Percentiles rank a stretch among this genome's conserved stretches.
Conservation (phyloP, 1,139 yeast species). For the Geotrichum reessii region DNA sequence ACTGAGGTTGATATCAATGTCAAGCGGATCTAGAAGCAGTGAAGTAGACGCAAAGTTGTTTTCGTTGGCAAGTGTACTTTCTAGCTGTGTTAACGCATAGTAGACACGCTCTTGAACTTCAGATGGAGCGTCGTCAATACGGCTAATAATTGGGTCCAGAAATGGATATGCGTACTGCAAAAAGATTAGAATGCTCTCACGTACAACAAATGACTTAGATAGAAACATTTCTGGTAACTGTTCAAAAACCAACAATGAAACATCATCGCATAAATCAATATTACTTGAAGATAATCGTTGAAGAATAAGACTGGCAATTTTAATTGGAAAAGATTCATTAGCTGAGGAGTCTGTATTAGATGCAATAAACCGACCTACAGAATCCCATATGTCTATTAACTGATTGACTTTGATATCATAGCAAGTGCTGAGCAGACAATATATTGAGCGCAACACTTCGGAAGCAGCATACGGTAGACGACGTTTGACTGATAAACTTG, state of each 20-base stretch:
- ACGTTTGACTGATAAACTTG: conserved; percentile 7
- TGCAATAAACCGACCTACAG: conserved; percentile 8
- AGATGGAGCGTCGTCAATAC: conserved; percentile 9
- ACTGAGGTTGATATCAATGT: conserved; percentile 12
- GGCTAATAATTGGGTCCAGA: neutral
- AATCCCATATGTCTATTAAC: conserved; percentile 10
- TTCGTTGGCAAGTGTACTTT: neutral
- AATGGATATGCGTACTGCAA: conserved; percentile 13
- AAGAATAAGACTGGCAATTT: conserved; percentile 9
- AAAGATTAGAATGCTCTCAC: conserved; percentile 9
- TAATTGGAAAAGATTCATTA: conserved; percentile 4
- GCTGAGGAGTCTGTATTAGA: conserved; percentile 10
- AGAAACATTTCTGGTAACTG: conserved; percentile 7
- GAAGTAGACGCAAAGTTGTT: neutral
- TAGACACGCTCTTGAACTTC: conserved; percentile 7
- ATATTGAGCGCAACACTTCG: conserved; percentile 9
- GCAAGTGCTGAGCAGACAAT: neutral
- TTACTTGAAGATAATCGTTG: conserved; percentile 3
- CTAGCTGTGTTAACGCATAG: neutral
- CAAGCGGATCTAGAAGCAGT: conserved; percentile 1
- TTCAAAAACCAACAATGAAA: conserved; percentile 9
- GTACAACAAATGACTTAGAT: conserved; percentile 6
- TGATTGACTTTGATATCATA: conserved; percentile 8
- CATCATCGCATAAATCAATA: conserved; percentile 4
- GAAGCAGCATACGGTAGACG: conserved; percentile 12